These are phyloP conservation scores for Mollisia scopiformis DNA, from an alignment of 2,329 filamentous ascomycete genomes.

Conservation along the genomic window DNA sequence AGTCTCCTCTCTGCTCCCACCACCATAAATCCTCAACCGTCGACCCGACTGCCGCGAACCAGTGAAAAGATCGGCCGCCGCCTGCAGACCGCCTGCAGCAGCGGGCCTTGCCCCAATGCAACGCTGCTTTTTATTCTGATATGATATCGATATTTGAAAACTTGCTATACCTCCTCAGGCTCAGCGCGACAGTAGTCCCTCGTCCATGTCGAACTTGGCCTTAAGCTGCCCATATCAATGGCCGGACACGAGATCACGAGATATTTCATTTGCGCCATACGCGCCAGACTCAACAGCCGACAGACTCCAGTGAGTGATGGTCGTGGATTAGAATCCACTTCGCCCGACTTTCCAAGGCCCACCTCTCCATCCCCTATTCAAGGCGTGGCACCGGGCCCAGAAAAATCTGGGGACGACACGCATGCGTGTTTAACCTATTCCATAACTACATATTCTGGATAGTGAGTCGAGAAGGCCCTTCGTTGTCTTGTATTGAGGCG, in stretches of 20 bases:
- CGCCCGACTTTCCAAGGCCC: background rate
- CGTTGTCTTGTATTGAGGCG: no score
- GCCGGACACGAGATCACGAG: background rate
- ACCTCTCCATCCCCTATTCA: conserved; percentile 3
- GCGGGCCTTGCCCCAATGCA: background rate
- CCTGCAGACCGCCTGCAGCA: background rate
- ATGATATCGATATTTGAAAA: conserved; percentile 2
- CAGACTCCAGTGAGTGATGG: background rate
- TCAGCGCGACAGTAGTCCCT: background rate
- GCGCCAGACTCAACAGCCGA: background rate
- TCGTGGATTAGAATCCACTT: background rate
- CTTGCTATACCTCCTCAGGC: background rate
- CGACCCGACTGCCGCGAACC: conserved; percentile 19
- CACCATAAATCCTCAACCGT: conserved; percentile 3
- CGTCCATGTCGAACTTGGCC: no score
- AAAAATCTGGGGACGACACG: conserved; percentile 22
- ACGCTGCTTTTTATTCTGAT: background rate
- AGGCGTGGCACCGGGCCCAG: conserved; percentile 1
- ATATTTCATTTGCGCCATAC: background rate
- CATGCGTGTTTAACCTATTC: conserved; percentile 1
- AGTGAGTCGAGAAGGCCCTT: no score
- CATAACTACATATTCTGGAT: background rate
- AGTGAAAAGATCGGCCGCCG: conserved; percentile 11
- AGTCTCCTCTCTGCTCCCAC: background rate
- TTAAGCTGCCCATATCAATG: no score